Conservation (phyloP, 1,284 basidiomycete genomes). For the Ganoderma leucocontextum region DNA sequence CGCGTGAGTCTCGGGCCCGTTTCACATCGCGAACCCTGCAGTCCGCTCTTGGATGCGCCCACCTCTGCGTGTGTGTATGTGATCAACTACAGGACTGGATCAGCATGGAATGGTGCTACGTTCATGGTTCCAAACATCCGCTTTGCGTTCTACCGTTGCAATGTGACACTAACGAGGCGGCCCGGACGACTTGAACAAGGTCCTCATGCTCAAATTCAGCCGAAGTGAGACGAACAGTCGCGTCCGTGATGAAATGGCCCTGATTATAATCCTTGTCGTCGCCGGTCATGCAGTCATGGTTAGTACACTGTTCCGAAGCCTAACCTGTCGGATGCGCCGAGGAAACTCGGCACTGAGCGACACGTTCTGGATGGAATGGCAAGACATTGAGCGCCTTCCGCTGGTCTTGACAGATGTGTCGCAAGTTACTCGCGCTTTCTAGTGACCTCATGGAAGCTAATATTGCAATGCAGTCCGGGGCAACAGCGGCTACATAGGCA, state of each 20-base stretch:
- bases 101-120: background rate
- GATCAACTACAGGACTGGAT: background rate
- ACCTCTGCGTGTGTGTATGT: background rate
- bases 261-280: too few species aligned
- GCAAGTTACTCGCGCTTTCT: background rate
- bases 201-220: background rate
- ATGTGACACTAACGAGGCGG: background rate
- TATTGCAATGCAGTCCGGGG: background rate
- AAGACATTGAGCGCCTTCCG: too few species aligned
- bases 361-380: too few species aligned
- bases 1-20: background rate
- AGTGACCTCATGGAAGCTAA: background rate
- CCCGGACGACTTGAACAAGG: too few species aligned
- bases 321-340: too few species aligned
- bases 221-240: background rate
- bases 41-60: background rate
- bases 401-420: background rate
- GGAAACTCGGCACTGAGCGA: too few species aligned
- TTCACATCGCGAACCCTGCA: background rate
- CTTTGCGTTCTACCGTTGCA: background rate
- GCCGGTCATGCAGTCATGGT: too few species aligned
- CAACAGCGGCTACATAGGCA: too few species aligned
- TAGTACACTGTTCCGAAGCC: too few species aligned
- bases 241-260: too few species aligned
- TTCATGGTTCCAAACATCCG: background rate